Percentiles rank a stretch among this genome's conserved stretches.
These are phyloP conservation scores for Plasmopara muralis DNA, from an alignment of 352 stramenopile genomes.

Conservation along the genomic window DNA sequence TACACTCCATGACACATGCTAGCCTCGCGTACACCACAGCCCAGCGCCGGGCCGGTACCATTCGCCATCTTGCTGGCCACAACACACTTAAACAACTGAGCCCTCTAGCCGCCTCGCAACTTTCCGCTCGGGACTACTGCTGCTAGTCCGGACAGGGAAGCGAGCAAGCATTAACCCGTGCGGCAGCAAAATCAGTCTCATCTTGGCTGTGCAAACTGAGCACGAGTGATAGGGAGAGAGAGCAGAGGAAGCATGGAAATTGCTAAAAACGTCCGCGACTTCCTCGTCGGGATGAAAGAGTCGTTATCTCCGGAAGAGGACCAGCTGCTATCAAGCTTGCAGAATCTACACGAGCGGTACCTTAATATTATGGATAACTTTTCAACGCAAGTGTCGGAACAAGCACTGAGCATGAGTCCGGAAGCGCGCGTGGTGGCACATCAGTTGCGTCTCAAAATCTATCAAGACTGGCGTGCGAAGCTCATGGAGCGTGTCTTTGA, in stretches of 20 bases:
- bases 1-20: conserved; percentile 13
- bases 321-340: conserved; percentile 50
- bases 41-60: conserved; percentile 29
- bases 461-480: conserved; percentile 74
- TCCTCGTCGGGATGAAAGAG: conserved; percentile 78
- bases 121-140: conserved; percentile 13
- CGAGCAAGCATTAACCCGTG: conserved; percentile 10
- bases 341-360: conserved; percentile 63
- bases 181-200: conserved; percentile 4
- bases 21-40: conserved; percentile 13
- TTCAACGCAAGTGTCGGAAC: conserved; percentile 36
- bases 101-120: conserved; percentile 8
- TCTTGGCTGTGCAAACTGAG: conserved; percentile 8
- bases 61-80: conserved; percentile 43
- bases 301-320: conserved; percentile 63
- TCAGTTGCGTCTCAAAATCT: conserved; percentile 69
- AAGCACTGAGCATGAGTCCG: conserved; percentile 65
- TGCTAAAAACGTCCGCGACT: conserved; percentile 70
- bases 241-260: conserved; percentile 56
- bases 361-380: conserved; percentile 69
- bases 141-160: conserved; percentile 19
- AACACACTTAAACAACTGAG: conserved; percentile 21
- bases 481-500: conserved; percentile 68
- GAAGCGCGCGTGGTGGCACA: conserved; percentile 70
- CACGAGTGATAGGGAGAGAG: conserved; percentile 17